Evolutionary conservation across 176 grass and related monocot species (phyloP).

Genomic region (Zoysia japonica): DNA sequence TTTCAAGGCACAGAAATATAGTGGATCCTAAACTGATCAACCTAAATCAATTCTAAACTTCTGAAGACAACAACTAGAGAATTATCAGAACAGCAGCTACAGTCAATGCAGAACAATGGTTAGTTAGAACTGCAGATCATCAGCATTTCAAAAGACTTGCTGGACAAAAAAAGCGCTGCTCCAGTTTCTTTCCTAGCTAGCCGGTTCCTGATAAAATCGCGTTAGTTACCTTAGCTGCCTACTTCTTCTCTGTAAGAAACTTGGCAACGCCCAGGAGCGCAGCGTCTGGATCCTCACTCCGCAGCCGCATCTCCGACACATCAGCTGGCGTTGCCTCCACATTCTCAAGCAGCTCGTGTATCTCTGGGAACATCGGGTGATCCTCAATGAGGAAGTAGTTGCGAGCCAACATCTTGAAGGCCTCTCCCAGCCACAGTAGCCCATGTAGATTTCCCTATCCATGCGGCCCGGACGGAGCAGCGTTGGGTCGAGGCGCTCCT

Average conservation of each 20-base stretch:
- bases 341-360: neutral
- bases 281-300: too few relatives aligned
- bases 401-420: conserved; percentile 30
- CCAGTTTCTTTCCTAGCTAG: neutral
- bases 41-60: neutral
- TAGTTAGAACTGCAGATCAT: neutral
- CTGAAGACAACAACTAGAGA: neutral
- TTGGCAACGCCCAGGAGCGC: neutral
- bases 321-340: conserved; percentile 41
- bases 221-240: neutral
- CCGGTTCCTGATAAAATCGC: neutral
- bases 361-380: conserved; percentile 31
- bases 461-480: conserved; percentile 75
- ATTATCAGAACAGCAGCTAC: neutral
- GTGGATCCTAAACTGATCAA: neutral
- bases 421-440: conserved; percentile 50
- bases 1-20: neutral
- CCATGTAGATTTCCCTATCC: conserved; percentile 83
- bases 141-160: neutral
- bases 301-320: conserved; percentile 3
- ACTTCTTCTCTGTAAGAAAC: conserved; percentile 6
- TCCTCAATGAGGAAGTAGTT: conserved; percentile 46
- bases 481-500: conserved; percentile 71
- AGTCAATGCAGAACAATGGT: neutral
- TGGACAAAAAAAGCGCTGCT: neutral